Evolutionary conservation across 495 filamentous ascomycete genomes (phyloP).

Genomic region (Hyphodiscus hymeniophilus): DNA sequence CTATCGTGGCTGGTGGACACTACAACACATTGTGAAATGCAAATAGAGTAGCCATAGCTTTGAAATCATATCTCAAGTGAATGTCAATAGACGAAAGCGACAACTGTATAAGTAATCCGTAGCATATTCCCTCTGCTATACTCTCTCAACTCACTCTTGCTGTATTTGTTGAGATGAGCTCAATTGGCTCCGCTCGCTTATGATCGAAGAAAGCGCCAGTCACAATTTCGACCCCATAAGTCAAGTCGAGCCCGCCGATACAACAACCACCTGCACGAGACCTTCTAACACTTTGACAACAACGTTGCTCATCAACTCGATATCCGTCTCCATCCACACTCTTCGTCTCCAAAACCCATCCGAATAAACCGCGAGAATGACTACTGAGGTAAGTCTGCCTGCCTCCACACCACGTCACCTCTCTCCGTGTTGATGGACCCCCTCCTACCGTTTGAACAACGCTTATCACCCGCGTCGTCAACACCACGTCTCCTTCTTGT

Average conservation of each 20-base stretch:
- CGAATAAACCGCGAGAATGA: constrained; percentile 39
- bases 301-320: constrained; percentile 5
- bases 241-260: too few relatives aligned
- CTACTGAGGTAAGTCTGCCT: constrained; percentile 53
- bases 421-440: constrained; percentile 23
- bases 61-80: too few relatives aligned
- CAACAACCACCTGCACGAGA: too few relatives aligned
- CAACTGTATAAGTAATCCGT: too few relatives aligned
- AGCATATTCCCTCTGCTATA: background rate
- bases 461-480: constrained; percentile 31
- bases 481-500: background rate
- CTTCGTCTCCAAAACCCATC: background rate
- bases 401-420: constrained; percentile 13
- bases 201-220: too few relatives aligned
- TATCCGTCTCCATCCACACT: constrained; percentile 1
- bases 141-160: background rate
- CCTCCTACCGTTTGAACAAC: constrained; percentile 15
- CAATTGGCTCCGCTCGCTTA: background rate
- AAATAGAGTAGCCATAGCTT: too few relatives aligned
- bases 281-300: constrained; percentile 3
- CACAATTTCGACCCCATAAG: too few relatives aligned
- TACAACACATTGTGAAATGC: too few relatives aligned
- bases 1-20: too few relatives aligned
- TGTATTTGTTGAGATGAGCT: background rate
- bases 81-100: too few relatives aligned